These are phyloP conservation scores for Fomitopsis serialis DNA, from an alignment of 768 basidiomycete genomes.

Conservation along the genomic window DNA sequence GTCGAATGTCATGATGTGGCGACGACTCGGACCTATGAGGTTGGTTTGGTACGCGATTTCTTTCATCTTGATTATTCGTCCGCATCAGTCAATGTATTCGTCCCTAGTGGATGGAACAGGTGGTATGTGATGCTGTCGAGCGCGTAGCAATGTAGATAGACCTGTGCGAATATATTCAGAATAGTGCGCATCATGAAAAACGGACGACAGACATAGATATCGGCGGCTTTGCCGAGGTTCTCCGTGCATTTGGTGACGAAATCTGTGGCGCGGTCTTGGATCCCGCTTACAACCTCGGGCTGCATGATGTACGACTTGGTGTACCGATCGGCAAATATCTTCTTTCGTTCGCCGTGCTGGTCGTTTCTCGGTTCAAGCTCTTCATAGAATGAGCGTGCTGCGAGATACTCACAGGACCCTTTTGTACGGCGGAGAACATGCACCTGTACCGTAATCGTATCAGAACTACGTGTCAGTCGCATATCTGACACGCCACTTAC, in stretches of 20 bases:
- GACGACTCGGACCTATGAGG: conserved; percentile 1
- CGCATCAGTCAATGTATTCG: conserved; percentile 8
- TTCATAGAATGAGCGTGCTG: neutral
- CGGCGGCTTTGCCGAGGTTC: conserved; percentile 2
- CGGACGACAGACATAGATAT: conserved; percentile 11
- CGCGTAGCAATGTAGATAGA: conserved; percentile 14
- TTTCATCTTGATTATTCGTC: conserved; percentile 10
- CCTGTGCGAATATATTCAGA: conserved; percentile 2
- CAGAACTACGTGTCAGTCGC: neutral
- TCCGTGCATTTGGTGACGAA: conserved; percentile 11
- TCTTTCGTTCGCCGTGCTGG: conserved; percentile 14
- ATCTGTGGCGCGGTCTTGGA: conserved; percentile 11
- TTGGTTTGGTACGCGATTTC: conserved; percentile 12
- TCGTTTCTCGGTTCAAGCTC: neutral
- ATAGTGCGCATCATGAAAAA: neutral
- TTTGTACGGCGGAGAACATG: conserved; percentile 15
- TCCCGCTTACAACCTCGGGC: conserved; percentile 8
- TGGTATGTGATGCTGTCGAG: conserved; percentile 16
- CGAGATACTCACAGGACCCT: conserved; percentile 4
- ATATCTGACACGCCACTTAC: conserved; percentile 3
- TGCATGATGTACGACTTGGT: conserved; percentile 14
- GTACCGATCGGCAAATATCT: conserved; percentile 15
- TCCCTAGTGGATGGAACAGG: conserved; percentile 14
- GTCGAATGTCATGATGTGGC: too few species aligned
- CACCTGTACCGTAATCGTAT: conserved; percentile 3